Percentiles rank a stretch among this genome's conserved stretches.
Conservation (phyloP, 2,329 filamentous ascomycete genomes). For the Rutstroemia sp. region DNA sequence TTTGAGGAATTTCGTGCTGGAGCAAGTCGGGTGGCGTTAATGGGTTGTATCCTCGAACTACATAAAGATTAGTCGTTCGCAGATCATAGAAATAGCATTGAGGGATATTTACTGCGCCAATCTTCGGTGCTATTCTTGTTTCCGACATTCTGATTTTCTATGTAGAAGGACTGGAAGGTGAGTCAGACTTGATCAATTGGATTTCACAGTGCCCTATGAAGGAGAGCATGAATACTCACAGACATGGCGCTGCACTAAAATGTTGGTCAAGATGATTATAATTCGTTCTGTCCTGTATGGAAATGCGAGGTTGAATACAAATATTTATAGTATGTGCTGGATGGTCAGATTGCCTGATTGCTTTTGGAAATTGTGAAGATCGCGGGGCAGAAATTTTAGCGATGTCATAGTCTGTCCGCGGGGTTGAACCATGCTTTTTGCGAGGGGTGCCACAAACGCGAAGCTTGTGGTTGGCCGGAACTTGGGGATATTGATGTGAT, state of each 20-base stretch:
- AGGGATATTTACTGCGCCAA: slow-evolving; percentile 62
- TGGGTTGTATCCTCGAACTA: slow-evolving; percentile 67
- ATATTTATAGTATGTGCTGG: slow-evolving; percentile 1
- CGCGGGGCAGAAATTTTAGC: slow-evolving; percentile 7
- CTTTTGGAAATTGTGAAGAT: neutral
- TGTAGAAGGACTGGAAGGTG: slow-evolving; percentile 53
- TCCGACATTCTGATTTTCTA: slow-evolving; percentile 72
- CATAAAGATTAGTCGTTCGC: neutral
- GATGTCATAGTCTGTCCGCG: neutral
- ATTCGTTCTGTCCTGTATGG: no score
- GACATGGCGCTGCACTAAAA: neutral
- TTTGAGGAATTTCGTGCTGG: slow-evolving; percentile 77
- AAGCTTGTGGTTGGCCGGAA: neutral
- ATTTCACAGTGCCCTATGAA: neutral
- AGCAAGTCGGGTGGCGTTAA: slow-evolving; percentile 90
- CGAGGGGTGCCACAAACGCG: neutral
- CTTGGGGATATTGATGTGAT: neutral
- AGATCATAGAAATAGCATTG: neutral
- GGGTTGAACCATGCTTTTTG: neutral
- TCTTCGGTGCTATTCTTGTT: slow-evolving; percentile 69
- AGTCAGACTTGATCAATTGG: slow-evolving; percentile 12
- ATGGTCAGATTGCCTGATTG: slow-evolving; percentile 3
- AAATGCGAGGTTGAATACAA: neutral
- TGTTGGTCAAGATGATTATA: no score
- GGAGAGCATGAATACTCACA: slow-evolving; percentile 1